phyloP scores from a whole-genome alignment of 2,329 filamentous ascomycete genomes.

The Pleomassaria siparia region DNA sequence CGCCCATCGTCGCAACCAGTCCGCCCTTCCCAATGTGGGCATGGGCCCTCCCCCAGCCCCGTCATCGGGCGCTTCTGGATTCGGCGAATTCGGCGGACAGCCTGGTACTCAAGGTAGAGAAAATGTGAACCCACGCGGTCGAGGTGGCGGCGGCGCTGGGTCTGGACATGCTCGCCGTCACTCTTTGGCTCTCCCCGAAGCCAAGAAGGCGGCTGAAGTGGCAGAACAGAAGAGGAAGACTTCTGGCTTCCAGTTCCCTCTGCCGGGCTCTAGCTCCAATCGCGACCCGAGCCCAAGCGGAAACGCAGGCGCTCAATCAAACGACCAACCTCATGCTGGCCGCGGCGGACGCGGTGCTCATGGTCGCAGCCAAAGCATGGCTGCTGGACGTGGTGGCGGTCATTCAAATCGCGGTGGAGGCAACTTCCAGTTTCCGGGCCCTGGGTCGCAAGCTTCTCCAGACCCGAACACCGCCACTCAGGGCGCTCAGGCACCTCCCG shows the following conservation, averaged over 20 bases:
- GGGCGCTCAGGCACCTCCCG: constrained; percentile 42
- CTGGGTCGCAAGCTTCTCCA: constrained; percentile 54
- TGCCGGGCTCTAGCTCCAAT: constrained; percentile 61
- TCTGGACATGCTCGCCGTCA: constrained; percentile 87
- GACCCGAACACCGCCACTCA: constrained; percentile 51
- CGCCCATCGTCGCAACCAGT: constrained; percentile 96
- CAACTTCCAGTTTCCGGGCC: constrained; percentile 65
- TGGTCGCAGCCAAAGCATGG: constrained; percentile 87
- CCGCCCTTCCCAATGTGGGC: constrained; percentile 87
- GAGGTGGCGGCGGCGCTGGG: constrained; percentile 68
- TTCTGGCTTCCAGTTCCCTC: constrained; percentile 91
- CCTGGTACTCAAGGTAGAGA: constrained; percentile 63
- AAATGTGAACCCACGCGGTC: constrained; percentile 68
- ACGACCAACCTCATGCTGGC: constrained; percentile 32
- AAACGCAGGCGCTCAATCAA: constrained; percentile 25
- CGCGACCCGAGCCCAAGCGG: constrained; percentile 60
- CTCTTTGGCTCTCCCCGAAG: constrained; percentile 90
- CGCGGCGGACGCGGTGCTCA: constrained; percentile 58
- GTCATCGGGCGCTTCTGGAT: constrained; percentile 82
- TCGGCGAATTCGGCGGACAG: constrained; percentile 74
- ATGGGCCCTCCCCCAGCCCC: constrained; percentile 92
- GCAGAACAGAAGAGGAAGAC: constrained; percentile 96
- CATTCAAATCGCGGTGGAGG: constrained; percentile 64
- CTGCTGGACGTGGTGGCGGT: constrained; percentile 68
- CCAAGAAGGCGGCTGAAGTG: constrained; percentile 94